Evolutionary conservation across 139 green algal species (phyloP).

Genomic region (Choricystis sp.): DNA sequence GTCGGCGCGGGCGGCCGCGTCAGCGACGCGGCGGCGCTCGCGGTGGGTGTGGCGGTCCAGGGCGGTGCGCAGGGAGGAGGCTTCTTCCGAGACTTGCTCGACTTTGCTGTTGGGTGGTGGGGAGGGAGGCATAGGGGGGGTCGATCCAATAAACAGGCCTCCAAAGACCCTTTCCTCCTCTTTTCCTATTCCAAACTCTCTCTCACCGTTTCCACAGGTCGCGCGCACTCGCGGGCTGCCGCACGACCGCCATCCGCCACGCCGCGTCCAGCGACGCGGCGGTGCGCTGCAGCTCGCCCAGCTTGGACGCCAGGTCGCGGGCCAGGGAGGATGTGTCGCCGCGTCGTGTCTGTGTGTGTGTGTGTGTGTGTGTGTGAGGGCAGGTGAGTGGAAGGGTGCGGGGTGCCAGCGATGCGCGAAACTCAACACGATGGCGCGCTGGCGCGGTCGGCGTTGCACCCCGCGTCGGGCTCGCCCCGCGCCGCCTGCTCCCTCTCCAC

Average conservation of each 20-base stretch:
- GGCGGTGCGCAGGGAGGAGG: conserved; percentile 24
- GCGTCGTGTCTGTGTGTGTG: not conserved
- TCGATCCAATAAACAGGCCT: not conserved
- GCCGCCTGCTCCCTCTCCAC: too few relatives aligned
- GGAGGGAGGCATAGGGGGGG: not conserved
- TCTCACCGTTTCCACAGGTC: conserved; percentile 57
- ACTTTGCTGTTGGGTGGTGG: conserved; percentile 37
- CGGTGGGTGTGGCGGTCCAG: conserved; percentile 20
- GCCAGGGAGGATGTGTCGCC: conserved; percentile 15
- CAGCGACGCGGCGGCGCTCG: conserved; percentile 13
- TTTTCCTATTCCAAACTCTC: not conserved
- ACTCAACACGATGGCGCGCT: too few relatives aligned
- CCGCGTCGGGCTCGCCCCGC: too few relatives aligned
- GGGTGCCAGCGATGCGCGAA: too few relatives aligned
- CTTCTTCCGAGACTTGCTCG: conserved; percentile 63
- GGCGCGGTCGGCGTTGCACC: too few relatives aligned
- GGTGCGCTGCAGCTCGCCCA: conserved; percentile 41
- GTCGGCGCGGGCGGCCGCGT: conserved; percentile 48
- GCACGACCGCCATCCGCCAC: conserved; percentile 65
- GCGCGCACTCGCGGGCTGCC: conserved; percentile 31
- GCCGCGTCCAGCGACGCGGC: conserved; percentile 53
- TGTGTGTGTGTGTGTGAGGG: not conserved
- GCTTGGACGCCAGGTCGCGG: conserved; percentile 30
- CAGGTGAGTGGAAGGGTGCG: too few relatives aligned
- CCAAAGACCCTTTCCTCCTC: not conserved